Percentiles rank a stretch among this genome's conserved stretches.
Evolutionary conservation across 2,329 filamentous ascomycete genomes (phyloP).

Genomic region (Trichoderma koningii): DNA sequence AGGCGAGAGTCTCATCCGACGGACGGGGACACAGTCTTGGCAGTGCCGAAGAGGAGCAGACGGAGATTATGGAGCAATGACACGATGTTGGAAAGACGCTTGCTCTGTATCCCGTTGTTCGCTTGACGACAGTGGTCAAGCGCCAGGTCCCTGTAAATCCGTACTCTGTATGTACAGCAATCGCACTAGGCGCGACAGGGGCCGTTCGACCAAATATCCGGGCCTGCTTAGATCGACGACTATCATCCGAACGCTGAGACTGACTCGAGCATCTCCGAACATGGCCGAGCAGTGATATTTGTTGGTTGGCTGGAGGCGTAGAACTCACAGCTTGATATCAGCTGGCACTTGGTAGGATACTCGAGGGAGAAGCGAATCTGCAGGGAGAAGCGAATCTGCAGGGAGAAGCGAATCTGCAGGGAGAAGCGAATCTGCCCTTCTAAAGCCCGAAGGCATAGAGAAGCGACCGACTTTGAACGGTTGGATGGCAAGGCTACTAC

Average conservation of each 20-base stretch:
- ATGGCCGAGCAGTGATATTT: not conserved
- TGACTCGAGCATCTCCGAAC: slow-evolving; percentile 1
- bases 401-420: too few species aligned
- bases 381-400: too few species aligned
- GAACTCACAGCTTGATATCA: not conserved
- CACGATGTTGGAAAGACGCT: too few species aligned
- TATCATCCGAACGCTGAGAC: slow-evolving; percentile 1
- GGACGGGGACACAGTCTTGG: not conserved
- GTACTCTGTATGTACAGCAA: too few species aligned
- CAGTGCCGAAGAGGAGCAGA: not conserved
- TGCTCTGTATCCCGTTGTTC: too few species aligned
- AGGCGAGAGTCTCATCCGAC: not conserved
- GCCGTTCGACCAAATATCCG: not conserved
- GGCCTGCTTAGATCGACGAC: not conserved
- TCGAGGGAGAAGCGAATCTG: not conserved
- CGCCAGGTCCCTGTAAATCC: too few species aligned
- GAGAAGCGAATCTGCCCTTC: not conserved
- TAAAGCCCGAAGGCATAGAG: not conserved
- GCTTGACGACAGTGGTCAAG: not conserved
- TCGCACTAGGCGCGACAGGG: not conserved
- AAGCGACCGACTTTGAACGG: not conserved
- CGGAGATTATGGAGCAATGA: too few species aligned
- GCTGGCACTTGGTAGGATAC: not conserved
- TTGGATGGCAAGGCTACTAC: not conserved
- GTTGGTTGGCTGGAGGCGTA: not conserved